Base-by-base conservation (phyloP, 1,139 yeast genomes). In the Geotrichum klebahnii region DNA sequence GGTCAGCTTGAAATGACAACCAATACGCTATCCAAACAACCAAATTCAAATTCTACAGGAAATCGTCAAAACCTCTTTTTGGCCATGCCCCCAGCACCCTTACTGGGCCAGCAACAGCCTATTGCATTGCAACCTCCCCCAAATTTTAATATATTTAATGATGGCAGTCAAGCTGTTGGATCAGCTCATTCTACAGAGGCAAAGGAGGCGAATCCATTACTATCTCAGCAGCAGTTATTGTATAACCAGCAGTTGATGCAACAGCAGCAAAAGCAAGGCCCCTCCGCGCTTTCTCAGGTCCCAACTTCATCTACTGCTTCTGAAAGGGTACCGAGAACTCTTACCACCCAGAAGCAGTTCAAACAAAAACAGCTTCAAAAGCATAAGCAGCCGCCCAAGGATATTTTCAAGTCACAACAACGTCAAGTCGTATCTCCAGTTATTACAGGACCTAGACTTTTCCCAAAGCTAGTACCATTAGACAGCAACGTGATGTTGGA, bases 401-500 rank as follows among this genome's bases (percentile, higher is more conserved):
- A 33, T 10, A 36, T 8, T 29, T 5, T 33, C 16, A 45, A 40
- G 35, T 38, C 19, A 44, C 50, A 42, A 24, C 47, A 33, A 32
- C 48, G 9, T 19, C 48, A 28, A 23, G 33, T 26, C 19, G 38
- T 28, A 19, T 10, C 16, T 14, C 20, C 38, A 16, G 24, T 32
- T 3, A 16, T 5, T 9, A 14, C 38, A 16, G 35, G 36, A 8
- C 35, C 40, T 10, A 17, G 23, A n/a, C 26, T 24, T 20, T 61
- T 61, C 50, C 64, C 65, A 2, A 51, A 53, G 3, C 50, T 55
- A 49, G 59, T 57, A 9, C 46, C 48, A 26, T 46, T 68, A 6
- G 67, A 68, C 52, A 45, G 62, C 42, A 48, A 58, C 12, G 57
- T 65, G 31, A 53, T 68, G 46, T 56, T 66, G 29, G 71, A 68